Conservation (phyloP, 305 asterid genomes). For the Fraxinus sp. region DNA sequence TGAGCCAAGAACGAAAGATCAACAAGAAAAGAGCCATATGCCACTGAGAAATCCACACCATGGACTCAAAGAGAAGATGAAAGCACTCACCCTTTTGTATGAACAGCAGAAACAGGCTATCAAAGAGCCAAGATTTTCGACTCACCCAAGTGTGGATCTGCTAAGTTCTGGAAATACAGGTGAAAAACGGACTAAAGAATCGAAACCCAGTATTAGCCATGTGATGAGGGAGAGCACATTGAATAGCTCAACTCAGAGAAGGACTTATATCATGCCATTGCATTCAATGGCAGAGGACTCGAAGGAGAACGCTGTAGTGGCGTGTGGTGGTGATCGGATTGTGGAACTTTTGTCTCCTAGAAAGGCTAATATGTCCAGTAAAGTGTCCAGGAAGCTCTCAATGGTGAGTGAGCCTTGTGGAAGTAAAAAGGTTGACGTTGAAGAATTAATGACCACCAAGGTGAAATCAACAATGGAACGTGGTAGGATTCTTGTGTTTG, state of each 20-base stretch:
- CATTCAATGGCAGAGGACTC: slow-evolving; percentile 28
- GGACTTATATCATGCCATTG: slow-evolving; percentile 25
- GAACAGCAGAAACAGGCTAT: slow-evolving; percentile 52
- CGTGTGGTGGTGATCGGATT: slow-evolving; percentile 25
- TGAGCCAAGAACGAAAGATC: slow-evolving; percentile 19
- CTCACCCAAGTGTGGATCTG: slow-evolving; percentile 53
- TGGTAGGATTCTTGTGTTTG: slow-evolving; percentile 59
- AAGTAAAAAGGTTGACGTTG: slow-evolving; percentile 29
- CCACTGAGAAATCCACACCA: slow-evolving; percentile 52
- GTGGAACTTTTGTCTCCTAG: slow-evolving; percentile 34
- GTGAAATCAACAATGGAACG: slow-evolving; percentile 23
- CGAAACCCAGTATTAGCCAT: slow-evolving; percentile 23
- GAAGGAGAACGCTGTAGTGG: slow-evolving; percentile 35
- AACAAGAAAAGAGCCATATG: slow-evolving; percentile 33
- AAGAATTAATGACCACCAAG: slow-evolving; percentile 30
- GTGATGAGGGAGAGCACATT: slow-evolving; percentile 43
- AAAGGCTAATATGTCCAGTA: slow-evolving; percentile 29
- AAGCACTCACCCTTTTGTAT: slow-evolving; percentile 46
- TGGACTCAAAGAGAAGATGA: slow-evolving; percentile 62
- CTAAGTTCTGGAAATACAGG: slow-evolving; percentile 21
- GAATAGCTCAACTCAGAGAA: slow-evolving; percentile 30
- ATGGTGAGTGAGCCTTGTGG: slow-evolving; percentile 37
- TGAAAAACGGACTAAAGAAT: slow-evolving; percentile 25
- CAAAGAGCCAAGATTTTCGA: slow-evolving; percentile 39
- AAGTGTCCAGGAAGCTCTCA: slow-evolving; percentile 45